Evolutionary conservation across 495 filamentous ascomycete genomes (phyloP).

Genomic region (Cladorrhinum samala): DNA sequence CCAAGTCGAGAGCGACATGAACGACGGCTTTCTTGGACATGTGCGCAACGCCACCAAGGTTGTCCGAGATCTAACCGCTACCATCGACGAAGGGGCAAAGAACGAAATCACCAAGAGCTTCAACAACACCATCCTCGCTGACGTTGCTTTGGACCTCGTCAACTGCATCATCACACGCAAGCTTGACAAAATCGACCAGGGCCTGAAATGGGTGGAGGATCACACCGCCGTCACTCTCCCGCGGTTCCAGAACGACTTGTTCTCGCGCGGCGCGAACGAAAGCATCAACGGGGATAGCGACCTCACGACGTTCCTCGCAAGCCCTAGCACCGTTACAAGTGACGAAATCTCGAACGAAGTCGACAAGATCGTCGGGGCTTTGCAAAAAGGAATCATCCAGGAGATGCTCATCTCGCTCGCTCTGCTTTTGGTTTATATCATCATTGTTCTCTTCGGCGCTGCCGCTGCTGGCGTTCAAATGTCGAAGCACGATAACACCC

Average conservation of each 20-base stretch:
- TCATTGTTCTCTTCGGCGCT: slow-evolving; percentile 69
- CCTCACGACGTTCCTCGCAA: slow-evolving; percentile 67
- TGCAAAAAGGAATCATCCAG: slow-evolving; percentile 57
- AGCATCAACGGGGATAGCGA: slow-evolving; percentile 52
- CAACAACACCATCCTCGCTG: slow-evolving; percentile 66
- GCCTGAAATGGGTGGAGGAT: slow-evolving; percentile 82
- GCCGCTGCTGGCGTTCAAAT: slow-evolving; percentile 54
- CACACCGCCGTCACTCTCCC: slow-evolving; percentile 81
- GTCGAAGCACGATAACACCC: slow-evolving; percentile 43
- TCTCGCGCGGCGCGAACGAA: slow-evolving; percentile 69
- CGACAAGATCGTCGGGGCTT: slow-evolving; percentile 52
- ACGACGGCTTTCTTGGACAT: slow-evolving; percentile 81
- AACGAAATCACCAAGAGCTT: slow-evolving; percentile 69
- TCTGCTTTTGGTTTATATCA: slow-evolving; percentile 66
- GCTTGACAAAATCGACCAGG: slow-evolving; percentile 68
- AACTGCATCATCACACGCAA: slow-evolving; percentile 74
- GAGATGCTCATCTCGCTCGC: slow-evolving; percentile 71
- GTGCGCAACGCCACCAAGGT: slow-evolving; percentile 73
- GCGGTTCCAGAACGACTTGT: slow-evolving; percentile 67
- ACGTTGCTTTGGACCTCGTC: slow-evolving; percentile 65
- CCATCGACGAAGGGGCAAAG: slow-evolving; percentile 68
- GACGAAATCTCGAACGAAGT: slow-evolving; percentile 79
- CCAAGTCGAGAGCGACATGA: slow-evolving; percentile 64
- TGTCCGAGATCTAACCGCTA: slow-evolving; percentile 69
- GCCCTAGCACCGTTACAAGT: slow-evolving; percentile 58